Evolutionary conservation across 345 rosid species (phyloP).

Genomic region (Excoecaria cochinchinensis): DNA sequence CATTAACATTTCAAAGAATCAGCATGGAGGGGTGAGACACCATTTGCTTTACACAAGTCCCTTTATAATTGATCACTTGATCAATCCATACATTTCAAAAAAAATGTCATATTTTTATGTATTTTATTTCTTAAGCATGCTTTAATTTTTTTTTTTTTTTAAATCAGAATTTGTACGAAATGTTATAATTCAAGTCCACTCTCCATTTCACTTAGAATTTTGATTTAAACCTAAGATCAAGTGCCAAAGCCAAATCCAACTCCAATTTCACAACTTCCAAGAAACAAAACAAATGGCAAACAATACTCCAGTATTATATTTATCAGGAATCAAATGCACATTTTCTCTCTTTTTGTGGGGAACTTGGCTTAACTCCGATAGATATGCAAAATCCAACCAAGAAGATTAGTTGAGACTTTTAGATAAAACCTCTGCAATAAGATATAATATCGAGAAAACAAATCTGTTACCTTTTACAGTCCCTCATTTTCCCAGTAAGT

Average conservation of each 20-base stretch:
- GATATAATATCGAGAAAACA: not conserved
- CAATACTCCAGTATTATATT: not conserved
- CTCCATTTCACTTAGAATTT: too few relatives aligned
- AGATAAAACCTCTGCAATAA: not conserved
- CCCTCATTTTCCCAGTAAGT: conserved; percentile 93
- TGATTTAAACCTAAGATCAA: not conserved
- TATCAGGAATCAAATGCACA: not conserved
- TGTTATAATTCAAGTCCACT: too few relatives aligned
- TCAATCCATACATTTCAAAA: too few relatives aligned
- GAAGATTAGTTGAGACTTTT: not conserved
- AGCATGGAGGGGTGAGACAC: not conserved
- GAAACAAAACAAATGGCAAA: not conserved
- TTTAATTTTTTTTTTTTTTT: too few relatives aligned
- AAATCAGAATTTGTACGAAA: too few relatives aligned
- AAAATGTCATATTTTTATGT: too few relatives aligned
- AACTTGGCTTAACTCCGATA: not conserved
- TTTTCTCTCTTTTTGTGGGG: not conserved
- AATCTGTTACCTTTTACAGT: conserved; percentile 78
- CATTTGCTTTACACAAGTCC: not conserved
- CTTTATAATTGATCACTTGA: not conserved
- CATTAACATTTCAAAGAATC: too few relatives aligned
- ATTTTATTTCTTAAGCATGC: too few relatives aligned
- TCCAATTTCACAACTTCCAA: not conserved
- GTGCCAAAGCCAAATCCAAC: not conserved
- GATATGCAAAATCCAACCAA: not conserved